Conservation (phyloP, 495 filamentous ascomycete genomes). For the Aspergillus coremiiformis region DNA sequence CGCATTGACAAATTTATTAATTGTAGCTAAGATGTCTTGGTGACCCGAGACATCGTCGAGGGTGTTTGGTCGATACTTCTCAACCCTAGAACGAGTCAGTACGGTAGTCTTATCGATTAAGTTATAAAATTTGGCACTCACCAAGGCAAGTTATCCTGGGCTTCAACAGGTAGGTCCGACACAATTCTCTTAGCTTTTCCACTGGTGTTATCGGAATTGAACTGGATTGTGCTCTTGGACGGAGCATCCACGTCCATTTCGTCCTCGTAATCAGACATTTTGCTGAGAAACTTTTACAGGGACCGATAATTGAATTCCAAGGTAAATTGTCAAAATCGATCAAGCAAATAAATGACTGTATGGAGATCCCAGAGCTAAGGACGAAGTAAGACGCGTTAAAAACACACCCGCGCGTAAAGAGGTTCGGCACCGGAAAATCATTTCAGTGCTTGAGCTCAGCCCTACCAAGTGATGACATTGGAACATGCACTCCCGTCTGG, state of each 20-base stretch:
- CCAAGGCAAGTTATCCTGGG: slow-evolving; percentile 93
- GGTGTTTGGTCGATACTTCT: slow-evolving; percentile 89
- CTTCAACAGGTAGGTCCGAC: slow-evolving; percentile 88
- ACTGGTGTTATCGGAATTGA: slow-evolving; percentile 51
- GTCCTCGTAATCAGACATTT: slow-evolving; percentile 88
- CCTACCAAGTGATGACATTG: slow-evolving; percentile 33
- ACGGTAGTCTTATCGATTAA: too few species aligned
- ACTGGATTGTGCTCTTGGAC: slow-evolving; percentile 48
- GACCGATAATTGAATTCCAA: background rate
- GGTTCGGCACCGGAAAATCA: slow-evolving; percentile 40
- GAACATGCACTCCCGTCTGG: slow-evolving; percentile 24
- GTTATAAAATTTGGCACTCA: slow-evolving; percentile 24
- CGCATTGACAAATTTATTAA: slow-evolving; percentile 91
- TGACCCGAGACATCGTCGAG: slow-evolving; percentile 94
- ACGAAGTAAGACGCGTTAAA: slow-evolving; percentile 29
- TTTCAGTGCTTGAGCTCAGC: slow-evolving; percentile 13
- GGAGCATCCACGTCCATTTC: slow-evolving; percentile 77
- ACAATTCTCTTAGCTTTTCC: slow-evolving; percentile 84
- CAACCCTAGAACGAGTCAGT: slow-evolving; percentile 60
- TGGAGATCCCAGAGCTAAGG: slow-evolving; percentile 6
- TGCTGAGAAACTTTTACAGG: slow-evolving; percentile 13
- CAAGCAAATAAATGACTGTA: slow-evolving; percentile 2
- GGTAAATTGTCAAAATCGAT: background rate
- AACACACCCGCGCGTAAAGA: slow-evolving; percentile 37
- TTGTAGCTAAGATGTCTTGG: slow-evolving; percentile 91